These are phyloP conservation scores for Tolypocladium cylindrosporum DNA, from an alignment of 2,329 filamentous ascomycete genomes.

Conservation along the genomic window DNA sequence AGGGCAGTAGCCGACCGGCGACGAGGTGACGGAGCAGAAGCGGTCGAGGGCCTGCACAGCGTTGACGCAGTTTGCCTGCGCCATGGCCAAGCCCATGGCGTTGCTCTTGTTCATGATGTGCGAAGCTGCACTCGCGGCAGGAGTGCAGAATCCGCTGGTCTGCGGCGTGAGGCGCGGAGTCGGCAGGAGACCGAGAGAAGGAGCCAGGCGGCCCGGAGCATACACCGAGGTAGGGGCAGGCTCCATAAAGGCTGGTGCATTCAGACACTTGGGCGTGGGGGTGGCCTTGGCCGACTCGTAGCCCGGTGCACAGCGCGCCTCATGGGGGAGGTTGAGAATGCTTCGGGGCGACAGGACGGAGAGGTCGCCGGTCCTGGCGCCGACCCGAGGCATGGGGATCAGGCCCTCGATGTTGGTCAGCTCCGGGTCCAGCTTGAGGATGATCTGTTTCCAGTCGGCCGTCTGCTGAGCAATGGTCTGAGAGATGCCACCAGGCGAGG, in stretches of 20 bases:
- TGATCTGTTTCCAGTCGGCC: slow-evolving; percentile 48
- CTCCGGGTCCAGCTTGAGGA: slow-evolving; percentile 45
- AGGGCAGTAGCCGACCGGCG: slow-evolving; percentile 37
- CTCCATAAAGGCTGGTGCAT: slow-evolving; percentile 39
- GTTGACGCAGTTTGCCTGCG: slow-evolving; percentile 37
- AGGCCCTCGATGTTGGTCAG: slow-evolving; percentile 49
- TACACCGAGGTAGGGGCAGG: slow-evolving; percentile 29
- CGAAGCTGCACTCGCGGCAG: slow-evolving; percentile 45
- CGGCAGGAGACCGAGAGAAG: slow-evolving; percentile 44
- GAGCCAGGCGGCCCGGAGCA: slow-evolving; percentile 36
- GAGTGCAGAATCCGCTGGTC: slow-evolving; percentile 45
- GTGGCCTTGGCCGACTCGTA: slow-evolving; percentile 28
- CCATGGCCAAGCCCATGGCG: slow-evolving; percentile 53
- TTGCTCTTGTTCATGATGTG: slow-evolving; percentile 37
- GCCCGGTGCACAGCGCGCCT: slow-evolving; percentile 20
- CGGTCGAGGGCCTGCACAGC: slow-evolving; percentile 42
- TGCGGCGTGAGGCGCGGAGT: slow-evolving; percentile 51
- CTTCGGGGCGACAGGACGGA: slow-evolving; percentile 30
- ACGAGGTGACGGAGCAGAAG: slow-evolving; percentile 37
- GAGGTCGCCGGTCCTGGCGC: slow-evolving; percentile 21
- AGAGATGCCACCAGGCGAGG: slow-evolving; percentile 39
- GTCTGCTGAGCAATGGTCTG: slow-evolving; percentile 35
- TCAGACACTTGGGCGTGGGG: slow-evolving; percentile 29
- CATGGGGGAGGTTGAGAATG: slow-evolving; percentile 32
- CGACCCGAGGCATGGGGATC: slow-evolving; percentile 22